Evolutionary conservation across 164 flowering plant species (phyloP).

Genomic region (Vitis amurensis): DNA sequence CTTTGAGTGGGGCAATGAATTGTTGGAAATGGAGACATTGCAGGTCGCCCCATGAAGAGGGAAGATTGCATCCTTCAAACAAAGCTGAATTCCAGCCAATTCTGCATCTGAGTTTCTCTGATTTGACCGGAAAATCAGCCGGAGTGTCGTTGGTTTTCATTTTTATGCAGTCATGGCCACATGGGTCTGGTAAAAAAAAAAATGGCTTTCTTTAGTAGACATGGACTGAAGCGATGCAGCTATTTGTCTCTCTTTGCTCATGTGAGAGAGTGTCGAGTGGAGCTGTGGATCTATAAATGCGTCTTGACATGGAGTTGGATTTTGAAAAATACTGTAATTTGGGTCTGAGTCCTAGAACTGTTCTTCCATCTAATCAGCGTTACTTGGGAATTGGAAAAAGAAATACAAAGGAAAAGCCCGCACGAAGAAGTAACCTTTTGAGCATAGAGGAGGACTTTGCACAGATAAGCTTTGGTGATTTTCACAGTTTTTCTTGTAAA

Average conservation of each 20-base stretch:
- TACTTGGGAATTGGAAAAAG: conserved; percentile 30
- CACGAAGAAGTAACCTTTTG: conserved; percentile 37
- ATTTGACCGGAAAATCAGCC: conserved; percentile 6
- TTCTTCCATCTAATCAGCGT: conserved; percentile 40
- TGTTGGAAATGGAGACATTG: no score
- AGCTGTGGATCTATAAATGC: conserved; percentile 36
- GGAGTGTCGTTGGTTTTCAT: conserved; percentile 1
- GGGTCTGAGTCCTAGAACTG: conserved; percentile 52
- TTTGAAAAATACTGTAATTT: conserved; percentile 42
- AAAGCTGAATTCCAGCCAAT: conserved; percentile 2
- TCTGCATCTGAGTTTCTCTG: conserved; percentile 12
- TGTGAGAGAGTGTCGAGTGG: conserved; percentile 5
- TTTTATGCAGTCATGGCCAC: not conserved
- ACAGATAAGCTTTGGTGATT: conserved; percentile 31
- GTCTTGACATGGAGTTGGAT: conserved; percentile 50
- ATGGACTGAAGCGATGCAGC: conserved; percentile 35
- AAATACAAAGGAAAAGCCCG: conserved; percentile 29
- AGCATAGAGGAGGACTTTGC: conserved; percentile 24
- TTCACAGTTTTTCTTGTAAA: conserved; percentile 37
- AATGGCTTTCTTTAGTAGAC: conserved; percentile 30
- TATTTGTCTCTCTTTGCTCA: conserved; percentile 27
- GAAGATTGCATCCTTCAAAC: not conserved
- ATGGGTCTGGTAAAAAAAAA: conserved; percentile 11
- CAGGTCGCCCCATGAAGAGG: no score
- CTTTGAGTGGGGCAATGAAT: no score